phyloP scores from a whole-genome alignment of 2,329 filamentous ascomycete species.

The Phialemoniopsis sp. region DNA sequence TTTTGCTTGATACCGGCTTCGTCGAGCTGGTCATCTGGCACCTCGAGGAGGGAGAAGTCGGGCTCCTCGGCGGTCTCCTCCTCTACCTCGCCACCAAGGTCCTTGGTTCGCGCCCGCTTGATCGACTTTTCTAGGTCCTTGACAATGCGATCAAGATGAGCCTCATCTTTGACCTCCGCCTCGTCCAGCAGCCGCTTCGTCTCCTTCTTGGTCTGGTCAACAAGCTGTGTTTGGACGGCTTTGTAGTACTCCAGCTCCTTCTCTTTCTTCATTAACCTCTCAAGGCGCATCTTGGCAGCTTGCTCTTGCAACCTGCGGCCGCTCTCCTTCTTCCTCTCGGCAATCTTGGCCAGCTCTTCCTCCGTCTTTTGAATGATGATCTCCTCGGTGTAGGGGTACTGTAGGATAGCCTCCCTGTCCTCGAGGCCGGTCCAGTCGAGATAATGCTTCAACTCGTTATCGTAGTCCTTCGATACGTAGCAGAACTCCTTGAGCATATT shows the following conservation, averaged over 20 bases:
- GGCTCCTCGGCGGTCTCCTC: conserved; percentile 76
- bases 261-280: conserved; percentile 94
- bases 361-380: conserved; percentile 87
- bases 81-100: conserved; percentile 77
- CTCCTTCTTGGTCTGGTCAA: conserved; percentile 85
- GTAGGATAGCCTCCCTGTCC: conserved; percentile 81
- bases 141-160: conserved; percentile 76
- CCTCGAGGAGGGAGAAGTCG: conserved; percentile 82
- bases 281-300: conserved; percentile 93
- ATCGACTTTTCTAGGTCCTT: conserved; percentile 89
- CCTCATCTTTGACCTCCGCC: conserved; percentile 90
- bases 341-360: conserved; percentile 84
- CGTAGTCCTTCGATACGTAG: conserved; percentile 82
- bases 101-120: conserved; percentile 85
- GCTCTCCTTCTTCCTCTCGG: conserved; percentile 93
- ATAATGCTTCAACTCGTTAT: conserved; percentile 69
- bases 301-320: conserved; percentile 90
- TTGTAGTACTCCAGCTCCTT: conserved; percentile 93
- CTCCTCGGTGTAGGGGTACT: conserved; percentile 92
- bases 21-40: conserved; percentile 88
- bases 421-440: conserved; percentile 91
- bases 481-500: conserved; percentile 84
- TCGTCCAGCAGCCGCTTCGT: conserved; percentile 79
- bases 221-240: conserved; percentile 69
- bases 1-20: conserved; percentile 91